Conservation (phyloP, 2,329 filamentous ascomycete species). For the Verticillium klebahnii region DNA sequence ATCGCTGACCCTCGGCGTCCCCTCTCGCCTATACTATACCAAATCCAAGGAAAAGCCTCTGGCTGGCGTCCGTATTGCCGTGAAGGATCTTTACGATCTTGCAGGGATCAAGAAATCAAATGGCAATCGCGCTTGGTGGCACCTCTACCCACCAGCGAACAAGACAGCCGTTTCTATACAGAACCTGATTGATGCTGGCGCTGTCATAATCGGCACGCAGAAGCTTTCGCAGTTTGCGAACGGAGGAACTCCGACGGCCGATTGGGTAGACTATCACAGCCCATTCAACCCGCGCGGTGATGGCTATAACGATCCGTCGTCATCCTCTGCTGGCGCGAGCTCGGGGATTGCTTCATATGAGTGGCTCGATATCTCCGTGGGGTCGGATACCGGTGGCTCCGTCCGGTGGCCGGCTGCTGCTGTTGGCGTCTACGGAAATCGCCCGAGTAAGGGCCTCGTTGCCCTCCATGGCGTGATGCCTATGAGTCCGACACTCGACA, state of each 20-base stretch:
- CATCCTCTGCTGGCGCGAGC: conserved; percentile 20
- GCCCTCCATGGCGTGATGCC: conserved; percentile 17
- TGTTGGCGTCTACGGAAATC: conserved; percentile 21
- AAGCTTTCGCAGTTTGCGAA: conserved; percentile 42
- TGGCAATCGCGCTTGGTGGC: too few species aligned
- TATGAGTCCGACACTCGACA: conserved; percentile 19
- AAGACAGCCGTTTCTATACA: conserved; percentile 47
- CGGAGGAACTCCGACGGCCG: conserved; percentile 20
- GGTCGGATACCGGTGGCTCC: conserved; percentile 17
- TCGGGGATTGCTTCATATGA: conserved; percentile 21
- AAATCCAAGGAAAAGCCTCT: conserved; percentile 18
- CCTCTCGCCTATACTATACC: conserved; percentile 55
- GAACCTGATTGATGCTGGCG: conserved; percentile 55
- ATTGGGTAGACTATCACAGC: conserved; percentile 35
- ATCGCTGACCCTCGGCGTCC: conserved; percentile 39
- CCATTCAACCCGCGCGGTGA: conserved; percentile 44
- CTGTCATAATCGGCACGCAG: conserved; percentile 49
- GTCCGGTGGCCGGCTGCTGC: conserved; percentile 20
- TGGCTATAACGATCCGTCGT: conserved; percentile 29
- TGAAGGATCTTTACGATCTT: conserved; percentile 28
- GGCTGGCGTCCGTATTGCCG: conserved; percentile 28
- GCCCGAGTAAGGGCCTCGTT: conserved; percentile 21
- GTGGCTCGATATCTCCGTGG: conserved; percentile 21
- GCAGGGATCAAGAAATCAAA: conserved; percentile 44
- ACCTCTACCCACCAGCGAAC: conserved; percentile 40